These are phyloP conservation scores for Allium sativum DNA, from an alignment of 106 monocot genomes.

Conservation along the genomic window DNA sequence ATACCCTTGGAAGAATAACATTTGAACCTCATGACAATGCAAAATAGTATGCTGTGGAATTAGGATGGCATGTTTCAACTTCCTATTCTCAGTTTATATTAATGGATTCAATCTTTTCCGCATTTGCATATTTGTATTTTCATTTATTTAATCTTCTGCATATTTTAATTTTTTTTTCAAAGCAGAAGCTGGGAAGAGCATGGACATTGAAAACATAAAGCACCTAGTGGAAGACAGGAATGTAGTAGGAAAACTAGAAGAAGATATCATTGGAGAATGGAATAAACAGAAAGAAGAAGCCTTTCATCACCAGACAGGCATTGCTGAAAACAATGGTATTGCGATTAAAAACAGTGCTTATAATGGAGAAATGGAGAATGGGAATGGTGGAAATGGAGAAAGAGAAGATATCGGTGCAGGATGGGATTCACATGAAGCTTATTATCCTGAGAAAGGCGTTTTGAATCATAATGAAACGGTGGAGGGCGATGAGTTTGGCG, in stretches of 20 bases:
- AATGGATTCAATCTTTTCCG: not conserved
- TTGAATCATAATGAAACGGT: no score
- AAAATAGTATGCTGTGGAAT: no score
- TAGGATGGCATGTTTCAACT: no score
- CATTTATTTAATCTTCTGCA: not conserved
- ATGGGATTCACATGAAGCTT: no score
- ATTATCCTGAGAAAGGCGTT: no score
- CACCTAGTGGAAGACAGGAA: slow-evolving; percentile 36
- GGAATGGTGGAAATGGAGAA: no score
- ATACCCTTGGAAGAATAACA: no score
- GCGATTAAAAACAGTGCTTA: not conserved
- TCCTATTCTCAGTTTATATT: not conserved
- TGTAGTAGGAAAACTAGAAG: slow-evolving; percentile 21
- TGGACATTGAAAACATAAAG: slow-evolving; percentile 42
- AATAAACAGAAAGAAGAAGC: slow-evolving; percentile 40
- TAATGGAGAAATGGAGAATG: no score
- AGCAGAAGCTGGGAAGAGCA: slow-evolving; percentile 30
- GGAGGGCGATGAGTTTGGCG: no score
- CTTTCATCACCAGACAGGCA: slow-evolving; percentile 45
- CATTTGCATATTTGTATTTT: not conserved
- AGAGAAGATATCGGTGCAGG: no score
- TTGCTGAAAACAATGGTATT: slow-evolving; percentile 16
- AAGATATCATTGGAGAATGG: slow-evolving; percentile 48
- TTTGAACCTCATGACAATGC: no score
- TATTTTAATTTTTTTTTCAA: not conserved